Conservation (phyloP, 257 asterid genomes). For the Osmanthus fragrans region DNA sequence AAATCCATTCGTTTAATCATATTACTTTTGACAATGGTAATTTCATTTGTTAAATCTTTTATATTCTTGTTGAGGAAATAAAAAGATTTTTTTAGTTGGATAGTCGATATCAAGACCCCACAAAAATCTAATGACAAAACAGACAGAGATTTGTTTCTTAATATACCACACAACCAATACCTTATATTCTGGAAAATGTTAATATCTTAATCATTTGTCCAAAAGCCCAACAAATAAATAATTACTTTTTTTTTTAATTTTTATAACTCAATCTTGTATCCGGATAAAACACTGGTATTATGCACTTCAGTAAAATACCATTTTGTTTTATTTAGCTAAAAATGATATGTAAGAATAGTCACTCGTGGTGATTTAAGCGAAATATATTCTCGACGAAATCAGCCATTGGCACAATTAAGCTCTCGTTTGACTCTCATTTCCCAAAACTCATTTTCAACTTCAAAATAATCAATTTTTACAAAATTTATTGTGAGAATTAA, state of each 20-base stretch:
- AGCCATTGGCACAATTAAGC: too few relatives aligned
- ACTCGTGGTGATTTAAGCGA: too few relatives aligned
- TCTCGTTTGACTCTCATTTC: too few relatives aligned
- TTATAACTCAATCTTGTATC: background rate
- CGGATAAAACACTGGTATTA: background rate
- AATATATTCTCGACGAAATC: too few relatives aligned
- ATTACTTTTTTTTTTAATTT: background rate
- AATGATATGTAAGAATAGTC: too few relatives aligned
- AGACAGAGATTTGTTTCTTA: slow-evolving; percentile 23
- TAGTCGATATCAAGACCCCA: slow-evolving; percentile 35
- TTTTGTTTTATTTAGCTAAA: too few relatives aligned
- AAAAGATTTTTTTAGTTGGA: slow-evolving; percentile 29
- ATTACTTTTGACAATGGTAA: slow-evolving; percentile 16
- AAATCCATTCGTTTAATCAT: too few relatives aligned
- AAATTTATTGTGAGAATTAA: too few relatives aligned
- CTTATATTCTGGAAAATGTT: background rate
- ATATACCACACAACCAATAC: background rate
- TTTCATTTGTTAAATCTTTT: background rate
- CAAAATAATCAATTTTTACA: too few relatives aligned
- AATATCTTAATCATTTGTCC: background rate
- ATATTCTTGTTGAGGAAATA: background rate
- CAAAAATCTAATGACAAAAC: slow-evolving; percentile 44
- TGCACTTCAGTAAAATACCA: too few relatives aligned
- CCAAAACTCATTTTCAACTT: too few relatives aligned
- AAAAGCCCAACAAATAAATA: background rate